Evolutionary conservation across 805 yeast species (phyloP), one percentile per base, ranked within the genome.

Genomic region (Candida incommunis): DNA sequence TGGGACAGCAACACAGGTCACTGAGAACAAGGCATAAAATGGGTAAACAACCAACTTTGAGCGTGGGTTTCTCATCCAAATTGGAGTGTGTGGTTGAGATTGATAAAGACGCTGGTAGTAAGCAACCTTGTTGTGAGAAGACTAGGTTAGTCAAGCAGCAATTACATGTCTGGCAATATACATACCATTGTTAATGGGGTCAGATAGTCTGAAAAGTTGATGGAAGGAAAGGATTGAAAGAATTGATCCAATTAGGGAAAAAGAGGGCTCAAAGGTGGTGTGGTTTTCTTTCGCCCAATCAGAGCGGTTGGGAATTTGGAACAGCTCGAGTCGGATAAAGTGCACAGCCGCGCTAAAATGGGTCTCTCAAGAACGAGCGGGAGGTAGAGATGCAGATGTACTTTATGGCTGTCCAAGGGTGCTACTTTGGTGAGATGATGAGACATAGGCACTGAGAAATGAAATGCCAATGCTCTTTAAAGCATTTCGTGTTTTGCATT

Each of bases 21-120:
- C 71, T 46, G 83, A 68, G 64, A 83, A 79, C 49, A 78, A 69
- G 50, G 83, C 84, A 69, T 72, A 80, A 74, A 78, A 84, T 60
- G 94, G 94, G 67, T 78, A 79, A 53, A 83, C 72, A 61, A 79
- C 65, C 57, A 72, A 68, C 67, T 81, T 81, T 53, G 92, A 75
- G 61, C 78, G 74, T 59, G 82, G 82, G 63, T 73, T 75, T 54
- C 66, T 58, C 63, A 60, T 54, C 67, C 67, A 63, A 44, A 63
- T 54, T 20, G 63, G 62, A 35, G 56, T 54, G 49, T 53, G 47
- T 35, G 58, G 54, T 53, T 55, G 48, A 41, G 65, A 53, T 56
- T 61, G 66, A 60, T 54, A 62, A 51, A 55, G 57, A 53, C 55
- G 54, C 57, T 63, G 67, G 55, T 59, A 58, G 51, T 62, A 53